Base-by-base conservation (phyloP, 257 asterid genomes). In the Fraxinus anomala region DNA sequence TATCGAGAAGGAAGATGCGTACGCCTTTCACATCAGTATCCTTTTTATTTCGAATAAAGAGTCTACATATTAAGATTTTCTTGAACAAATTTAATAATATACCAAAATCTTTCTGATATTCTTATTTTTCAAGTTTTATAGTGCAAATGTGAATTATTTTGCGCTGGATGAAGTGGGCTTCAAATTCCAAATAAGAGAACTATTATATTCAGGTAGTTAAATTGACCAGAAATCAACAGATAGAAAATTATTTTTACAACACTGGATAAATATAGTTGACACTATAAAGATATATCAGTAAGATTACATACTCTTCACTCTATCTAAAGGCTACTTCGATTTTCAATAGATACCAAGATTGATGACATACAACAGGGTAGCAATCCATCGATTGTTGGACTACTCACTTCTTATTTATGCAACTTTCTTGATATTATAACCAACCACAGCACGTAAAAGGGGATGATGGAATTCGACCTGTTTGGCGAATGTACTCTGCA, bases 391-490 rank as follows among this genome's bases (percentile, higher is more conserved):
- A 37, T 37, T 5, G 37, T 34, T 37, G 42, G 42, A 37, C 42
- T 37, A 37, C 42, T 37, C 42, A 8, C 40, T 33, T 37, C 42
- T 37, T 37, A 37, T 37, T 37, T 37, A 10, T 37, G 42, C 42
- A 37, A 19, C 26, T 1, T 7, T 6, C n/a, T 51, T 51, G 61
- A 51, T 16, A 51, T 80, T 81, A 91, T 13, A 82, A 85, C 98
- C 97, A 95, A n/a, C 98, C 97, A 78, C 99, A 95, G 82, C 97
- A 95, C 71, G 80, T 49, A 75, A 89, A 89, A 42, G 87, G 82
- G 42, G 91, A 84, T 0, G 95, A 85, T 26, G 98, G 98, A 67
- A 93, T 85, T 70, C 92, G 94, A 30, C 99, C 99, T 0, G 97
- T 90, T 81, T 86, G 96, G 78, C 96, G 90, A 28, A 95, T 92